These are phyloP conservation scores for Candida schatavii DNA, from an alignment of 805 yeast species.

Conservation along the genomic window DNA sequence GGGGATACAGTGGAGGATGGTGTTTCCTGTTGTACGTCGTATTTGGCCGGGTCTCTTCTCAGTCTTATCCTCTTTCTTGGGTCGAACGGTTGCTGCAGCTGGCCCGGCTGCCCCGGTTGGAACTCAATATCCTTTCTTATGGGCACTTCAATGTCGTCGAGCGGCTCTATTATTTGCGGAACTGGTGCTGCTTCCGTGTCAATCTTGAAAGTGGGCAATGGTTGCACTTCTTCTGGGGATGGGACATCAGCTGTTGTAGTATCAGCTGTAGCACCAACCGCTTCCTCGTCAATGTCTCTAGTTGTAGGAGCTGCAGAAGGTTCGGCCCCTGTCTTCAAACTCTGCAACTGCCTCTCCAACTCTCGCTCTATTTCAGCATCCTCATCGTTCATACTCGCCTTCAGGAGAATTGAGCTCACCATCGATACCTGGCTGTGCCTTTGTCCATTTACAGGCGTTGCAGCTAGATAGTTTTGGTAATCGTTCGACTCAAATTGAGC, in stretches of 20 bases:
- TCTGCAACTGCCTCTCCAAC: slow-evolving; percentile 36
- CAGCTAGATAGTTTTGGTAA: slow-evolving; percentile 24
- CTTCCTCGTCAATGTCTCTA: neutral
- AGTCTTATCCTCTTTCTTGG: neutral
- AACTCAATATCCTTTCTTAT: neutral
- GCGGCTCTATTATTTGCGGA: too few species aligned
- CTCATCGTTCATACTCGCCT: slow-evolving; percentile 27
- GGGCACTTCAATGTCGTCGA: neutral
- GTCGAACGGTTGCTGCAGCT: neutral
- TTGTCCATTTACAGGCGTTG: slow-evolving; percentile 4
- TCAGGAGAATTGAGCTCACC: slow-evolving; percentile 41
- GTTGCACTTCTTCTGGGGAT: neutral
- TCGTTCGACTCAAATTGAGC: slow-evolving; percentile 18
- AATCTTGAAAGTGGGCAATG: slow-evolving; percentile 8
- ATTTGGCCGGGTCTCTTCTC: neutral
- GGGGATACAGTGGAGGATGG: neutral
- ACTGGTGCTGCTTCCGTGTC: neutral
- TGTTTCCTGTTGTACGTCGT: slow-evolving; percentile 2
- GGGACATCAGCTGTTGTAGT: neutral
- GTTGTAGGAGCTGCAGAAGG: neutral
- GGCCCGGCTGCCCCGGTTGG: neutral
- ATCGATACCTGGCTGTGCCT: slow-evolving; percentile 38
- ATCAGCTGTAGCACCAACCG: neutral
- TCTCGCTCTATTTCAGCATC: slow-evolving; percentile 36
- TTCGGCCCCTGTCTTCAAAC: slow-evolving; percentile 22